A percentile compares a stretch with the other conserved stretches of the same genome.
Evolutionary conservation across 345 rosid genomes (phyloP).

Genomic region (Rhizophora mangle): DNA sequence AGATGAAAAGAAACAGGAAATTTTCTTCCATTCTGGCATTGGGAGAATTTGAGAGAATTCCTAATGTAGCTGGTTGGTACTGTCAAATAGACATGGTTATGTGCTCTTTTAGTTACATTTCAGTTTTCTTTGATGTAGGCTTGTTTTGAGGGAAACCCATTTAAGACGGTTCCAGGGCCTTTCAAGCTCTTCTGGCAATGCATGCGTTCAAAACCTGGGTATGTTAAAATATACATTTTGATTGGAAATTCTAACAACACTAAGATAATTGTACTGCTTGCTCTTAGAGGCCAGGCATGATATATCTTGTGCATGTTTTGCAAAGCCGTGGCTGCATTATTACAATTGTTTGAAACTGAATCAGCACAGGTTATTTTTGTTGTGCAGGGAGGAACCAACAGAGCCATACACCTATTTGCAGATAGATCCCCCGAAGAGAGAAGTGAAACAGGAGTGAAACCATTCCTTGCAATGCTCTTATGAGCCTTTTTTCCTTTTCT

Average conservation of each 20-base stretch:
- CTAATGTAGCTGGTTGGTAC: neutral
- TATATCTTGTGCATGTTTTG: neutral
- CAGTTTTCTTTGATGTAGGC: conserved; percentile 46
- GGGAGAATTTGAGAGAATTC: neutral
- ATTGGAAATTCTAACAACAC: neutral
- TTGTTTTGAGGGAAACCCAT: conserved; percentile 94
- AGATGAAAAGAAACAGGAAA: too few relatives aligned
- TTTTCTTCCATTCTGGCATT: neutral
- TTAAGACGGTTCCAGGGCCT: conserved; percentile 97
- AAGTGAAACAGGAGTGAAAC: conserved; percentile 57
- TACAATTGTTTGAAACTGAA: neutral
- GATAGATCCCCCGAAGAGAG: conserved; percentile 72
- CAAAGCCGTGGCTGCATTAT: neutral
- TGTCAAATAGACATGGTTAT: neutral
- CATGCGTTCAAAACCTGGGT: conserved; percentile 99
- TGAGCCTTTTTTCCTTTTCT: neutral
- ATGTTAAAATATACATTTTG: conserved; percentile 16
- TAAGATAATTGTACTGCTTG: neutral
- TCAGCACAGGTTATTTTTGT: conserved; percentile 4
- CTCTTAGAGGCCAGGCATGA: too few relatives aligned
- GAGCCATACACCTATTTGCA: conserved; percentile 78
- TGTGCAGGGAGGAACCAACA: conserved; percentile 88
- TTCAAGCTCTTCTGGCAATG: conserved; percentile 87
- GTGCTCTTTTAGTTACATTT: neutral
- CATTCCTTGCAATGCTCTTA: neutral